These are phyloP conservation scores for Chaetomidium leptoderma DNA, from an alignment of 495 filamentous ascomycete genomes.

Conservation along the genomic window DNA sequence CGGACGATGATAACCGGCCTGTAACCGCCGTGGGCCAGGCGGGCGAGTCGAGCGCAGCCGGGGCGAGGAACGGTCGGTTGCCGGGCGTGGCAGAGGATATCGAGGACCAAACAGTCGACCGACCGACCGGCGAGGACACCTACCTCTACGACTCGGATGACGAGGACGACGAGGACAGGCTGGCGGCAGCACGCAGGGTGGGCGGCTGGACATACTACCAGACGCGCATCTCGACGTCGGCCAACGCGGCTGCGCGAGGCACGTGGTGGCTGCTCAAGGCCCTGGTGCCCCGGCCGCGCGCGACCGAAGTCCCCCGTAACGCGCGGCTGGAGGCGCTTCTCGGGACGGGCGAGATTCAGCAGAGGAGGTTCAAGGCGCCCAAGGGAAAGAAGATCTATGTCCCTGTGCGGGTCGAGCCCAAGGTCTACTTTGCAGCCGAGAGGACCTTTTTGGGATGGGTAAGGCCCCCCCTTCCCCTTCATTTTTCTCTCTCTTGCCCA, in stretches of 20 bases:
- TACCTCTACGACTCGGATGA: conserved; percentile 96
- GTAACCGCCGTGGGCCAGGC: conserved; percentile 21
- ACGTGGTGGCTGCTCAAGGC: conserved; percentile 44
- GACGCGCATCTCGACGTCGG: conserved; percentile 42
- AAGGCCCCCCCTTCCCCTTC: conserved; percentile 24
- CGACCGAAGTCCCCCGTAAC: conserved; percentile 55
- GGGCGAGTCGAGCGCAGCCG: conserved; percentile 32
- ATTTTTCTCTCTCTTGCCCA: conserved; percentile 22
- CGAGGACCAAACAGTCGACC: conserved; percentile 45
- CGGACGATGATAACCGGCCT: conserved; percentile 49
- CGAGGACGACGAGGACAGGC: conserved; percentile 61
- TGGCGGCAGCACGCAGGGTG: conserved; percentile 68
- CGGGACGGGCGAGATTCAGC: conserved; percentile 49
- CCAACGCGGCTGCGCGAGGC: conserved; percentile 32
- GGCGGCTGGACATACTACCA: conserved; percentile 68
- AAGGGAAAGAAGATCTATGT: conserved; percentile 92
- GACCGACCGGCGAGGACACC: conserved; percentile 55
- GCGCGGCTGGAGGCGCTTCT: conserved; percentile 47
- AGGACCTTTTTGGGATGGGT: conserved; percentile 94
- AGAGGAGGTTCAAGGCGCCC: conserved; percentile 74
- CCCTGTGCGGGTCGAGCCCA: conserved; percentile 91
- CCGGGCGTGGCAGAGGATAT: conserved; percentile 37
- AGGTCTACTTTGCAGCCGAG: conserved; percentile 95
- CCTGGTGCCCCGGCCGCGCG: conserved; percentile 55
- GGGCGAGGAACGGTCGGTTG: conserved; percentile 42